phyloP scores from a whole-genome alignment of 192 early-diverging fungal genomes.

The Physocladia obscura region DNA sequence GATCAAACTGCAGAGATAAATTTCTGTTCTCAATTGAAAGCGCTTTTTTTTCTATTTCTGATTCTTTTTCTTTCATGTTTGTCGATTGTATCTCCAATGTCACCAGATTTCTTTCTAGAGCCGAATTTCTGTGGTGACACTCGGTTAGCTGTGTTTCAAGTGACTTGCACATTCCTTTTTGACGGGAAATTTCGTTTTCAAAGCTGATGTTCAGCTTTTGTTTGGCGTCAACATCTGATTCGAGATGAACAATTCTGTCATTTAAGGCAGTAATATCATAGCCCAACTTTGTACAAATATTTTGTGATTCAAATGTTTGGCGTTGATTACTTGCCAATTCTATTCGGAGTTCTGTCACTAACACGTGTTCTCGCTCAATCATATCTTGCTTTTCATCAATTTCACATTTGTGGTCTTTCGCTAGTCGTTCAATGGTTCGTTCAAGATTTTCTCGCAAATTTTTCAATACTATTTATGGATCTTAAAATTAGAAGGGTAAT shows the following conservation, averaged over 20 bases:
- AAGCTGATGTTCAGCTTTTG: not conserved
- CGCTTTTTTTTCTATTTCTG: not conserved
- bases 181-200: slow-evolving; percentile 20
- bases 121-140: not conserved
- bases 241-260: not conserved
- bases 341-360: not conserved
- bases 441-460: not conserved
- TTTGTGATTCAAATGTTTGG: slow-evolving; percentile 10
- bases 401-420: not conserved
- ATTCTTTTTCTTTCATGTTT: slow-evolving; percentile 5
- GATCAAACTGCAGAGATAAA: slow-evolving; percentile 3
- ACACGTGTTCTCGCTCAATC: slow-evolving; percentile 6
- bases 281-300: not conserved
- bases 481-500: not conserved
- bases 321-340: slow-evolving; percentile 2
- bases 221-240: not conserved
- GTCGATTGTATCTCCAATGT: slow-evolving; percentile 12
- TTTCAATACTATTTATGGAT: slow-evolving; percentile 2
- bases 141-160: slow-evolving; percentile 22
- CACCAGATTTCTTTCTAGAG: slow-evolving; percentile 15
- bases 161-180: slow-evolving; percentile 27
- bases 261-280: slow-evolving; percentile 12
- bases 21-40: slow-evolving; percentile 4
- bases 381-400: slow-evolving; percentile 7
- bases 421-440: slow-evolving; percentile 8